Evolutionary conservation across 495 filamentous ascomycete genomes (phyloP).

Genomic region (Penicillium egyptiacum): DNA sequence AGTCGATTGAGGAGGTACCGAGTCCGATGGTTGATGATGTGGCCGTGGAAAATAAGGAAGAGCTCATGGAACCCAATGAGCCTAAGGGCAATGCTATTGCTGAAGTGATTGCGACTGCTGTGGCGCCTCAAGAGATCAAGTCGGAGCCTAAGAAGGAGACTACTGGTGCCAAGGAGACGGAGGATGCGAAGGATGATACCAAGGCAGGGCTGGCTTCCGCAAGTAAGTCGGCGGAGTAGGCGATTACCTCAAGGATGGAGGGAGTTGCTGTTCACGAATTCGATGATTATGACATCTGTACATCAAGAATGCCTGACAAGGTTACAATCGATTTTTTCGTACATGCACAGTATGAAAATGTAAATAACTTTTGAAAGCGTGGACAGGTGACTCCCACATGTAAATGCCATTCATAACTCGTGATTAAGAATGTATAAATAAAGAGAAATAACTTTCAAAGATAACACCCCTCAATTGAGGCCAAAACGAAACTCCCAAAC

Average conservation of each 20-base stretch:
- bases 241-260: not conserved
- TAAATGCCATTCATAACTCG: constrained; percentile 29
- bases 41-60: constrained; percentile 11
- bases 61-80: constrained; percentile 15
- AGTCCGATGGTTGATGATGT: constrained; percentile 11
- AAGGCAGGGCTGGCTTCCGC: constrained; percentile 9
- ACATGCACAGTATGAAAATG: constrained; percentile 4
- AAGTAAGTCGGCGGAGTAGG: constrained; percentile 16
- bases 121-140: constrained; percentile 2
- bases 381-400: constrained; percentile 7
- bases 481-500: constrained; percentile 24
- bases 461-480: constrained; percentile 1
- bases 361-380: constrained; percentile 8
- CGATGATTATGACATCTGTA: constrained; percentile 12
- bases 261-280: constrained; percentile 11
- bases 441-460: not conserved
- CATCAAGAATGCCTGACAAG: constrained; percentile 1
- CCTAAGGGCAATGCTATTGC: constrained; percentile 10
- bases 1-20: constrained; percentile 24
- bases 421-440: constrained; percentile 21
- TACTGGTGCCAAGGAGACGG: constrained; percentile 6
- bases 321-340: not conserved
- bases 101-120: constrained; percentile 12
- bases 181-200: constrained; percentile 16
- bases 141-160: constrained; percentile 10